Base-by-base conservation (phyloP, 129 eudicot species). In the Lactuca sativa region DNA sequence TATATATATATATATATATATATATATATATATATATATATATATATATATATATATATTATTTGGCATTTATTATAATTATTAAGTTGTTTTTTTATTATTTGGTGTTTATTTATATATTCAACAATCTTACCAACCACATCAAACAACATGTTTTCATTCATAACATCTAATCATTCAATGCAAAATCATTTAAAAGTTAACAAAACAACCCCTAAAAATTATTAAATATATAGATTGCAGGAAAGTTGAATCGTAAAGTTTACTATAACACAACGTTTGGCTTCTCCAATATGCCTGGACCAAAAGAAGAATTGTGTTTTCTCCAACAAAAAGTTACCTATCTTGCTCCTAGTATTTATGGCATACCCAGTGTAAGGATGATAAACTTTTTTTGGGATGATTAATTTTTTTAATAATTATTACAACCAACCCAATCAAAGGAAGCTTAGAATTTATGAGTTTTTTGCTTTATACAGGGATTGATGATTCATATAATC, bases 301-400 rank as follows among this genome's bases (percentile, higher is more conserved):
- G 78, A 16, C 78, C 78, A 2, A 38, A 21, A 3, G 64, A 73
- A 52, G 71, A 73, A 15, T 51, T 73, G 21, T n/a, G 21, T 4
- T 64, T 62, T 1, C 40, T 18, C 54, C 71, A 62, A 21, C 70
- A 73, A 16, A 40, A 63, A 48, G 48, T 73, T 38, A 31, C 70
- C 36, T 73, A 62, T n/a, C 4, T 73, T 47, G 70, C 70, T 53
- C 70, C 77, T 2, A 36, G 56, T 53, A 38, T 62, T 16, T 73
- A 73, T 5, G 77, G 77, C 21, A 56, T 62, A 16, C 77, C 77
- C 0, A 9, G 6, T 25, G 77, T 73, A 9, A 73, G n/a, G 14
- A 30, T 58, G 1, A 3, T 25, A 30, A 8, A 10, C 5, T 49
- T 25, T 25, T 25, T 25, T 25, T 25, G 30, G 30, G 30, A 25